Conservation (phyloP, 2,329 filamentous ascomycete species). For the Cladophialophora yegresii region DNA sequence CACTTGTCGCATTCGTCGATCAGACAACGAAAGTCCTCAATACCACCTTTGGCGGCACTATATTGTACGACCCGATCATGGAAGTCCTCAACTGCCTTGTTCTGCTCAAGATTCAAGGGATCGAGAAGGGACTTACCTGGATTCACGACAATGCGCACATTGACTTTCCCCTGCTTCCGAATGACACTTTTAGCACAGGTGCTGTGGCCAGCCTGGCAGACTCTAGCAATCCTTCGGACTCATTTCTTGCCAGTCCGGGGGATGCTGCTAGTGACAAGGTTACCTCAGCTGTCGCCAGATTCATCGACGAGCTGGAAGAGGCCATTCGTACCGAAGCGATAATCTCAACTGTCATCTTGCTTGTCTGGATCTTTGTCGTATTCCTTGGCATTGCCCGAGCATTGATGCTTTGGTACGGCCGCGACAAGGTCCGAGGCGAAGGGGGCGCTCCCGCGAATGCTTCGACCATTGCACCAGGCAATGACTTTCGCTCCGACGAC, state of each 20-base stretch:
- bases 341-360: constrained; percentile 72
- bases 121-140: constrained; percentile 92
- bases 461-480: constrained; percentile 22
- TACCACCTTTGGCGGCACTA: constrained; percentile 75
- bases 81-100: constrained; percentile 86
- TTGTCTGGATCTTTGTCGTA: constrained; percentile 76
- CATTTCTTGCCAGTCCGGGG: constrained; percentile 77
- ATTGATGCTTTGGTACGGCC: constrained; percentile 60
- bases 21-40: constrained; percentile 75
- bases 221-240: constrained; percentile 56
- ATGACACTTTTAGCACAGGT: constrained; percentile 80
- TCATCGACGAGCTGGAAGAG: constrained; percentile 67
- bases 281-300: constrained; percentile 69
- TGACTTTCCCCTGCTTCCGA: constrained; percentile 72
- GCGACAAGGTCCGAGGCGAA: constrained; percentile 63
- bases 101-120: constrained; percentile 76
- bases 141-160: constrained; percentile 84
- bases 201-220: constrained; percentile 60
- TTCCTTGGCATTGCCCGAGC: constrained; percentile 72
- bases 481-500: constrained; percentile 31
- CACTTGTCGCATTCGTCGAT: constrained; percentile 77
- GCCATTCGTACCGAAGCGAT: constrained; percentile 75
- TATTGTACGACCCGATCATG: constrained; percentile 74
- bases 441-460: constrained; percentile 50
- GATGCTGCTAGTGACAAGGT: constrained; percentile 78